These are phyloP conservation scores for Ceratobasidium sp. DNA, from an alignment of 1,284 basidiomycete genomes.

Conservation along the genomic window DNA sequence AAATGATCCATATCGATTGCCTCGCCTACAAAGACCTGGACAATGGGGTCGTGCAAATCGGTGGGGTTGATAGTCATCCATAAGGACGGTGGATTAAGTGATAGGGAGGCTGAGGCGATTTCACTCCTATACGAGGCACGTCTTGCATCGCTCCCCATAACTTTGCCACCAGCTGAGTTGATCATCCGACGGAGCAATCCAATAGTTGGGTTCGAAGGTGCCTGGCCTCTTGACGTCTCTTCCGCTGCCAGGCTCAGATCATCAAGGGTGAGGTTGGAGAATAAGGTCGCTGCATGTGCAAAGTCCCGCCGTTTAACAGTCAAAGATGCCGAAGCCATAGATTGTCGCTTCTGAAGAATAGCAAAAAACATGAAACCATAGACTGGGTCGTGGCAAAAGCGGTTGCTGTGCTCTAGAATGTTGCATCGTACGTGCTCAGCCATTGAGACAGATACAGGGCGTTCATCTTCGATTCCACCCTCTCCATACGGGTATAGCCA, in stretches of 20 bases:
- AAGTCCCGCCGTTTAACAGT: conserved; percentile 48
- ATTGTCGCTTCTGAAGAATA: conserved; percentile 53
- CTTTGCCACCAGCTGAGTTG: conserved; percentile 29
- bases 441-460: conserved; percentile 53
- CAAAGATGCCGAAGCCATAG: conserved; percentile 41
- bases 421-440: conserved; percentile 58
- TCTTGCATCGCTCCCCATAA: conserved; percentile 51
- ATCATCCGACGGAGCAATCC: conserved; percentile 36
- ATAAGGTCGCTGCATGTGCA: not conserved
- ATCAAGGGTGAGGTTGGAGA: conserved; percentile 21
- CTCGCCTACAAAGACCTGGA: conserved; percentile 59
- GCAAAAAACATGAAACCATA: conserved; percentile 54
- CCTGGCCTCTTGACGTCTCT: conserved; percentile 31
- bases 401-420: conserved; percentile 56
- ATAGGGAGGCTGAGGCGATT: conserved; percentile 54
- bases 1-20: conserved; percentile 60
- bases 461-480: conserved; percentile 58
- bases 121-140: conserved; percentile 49
- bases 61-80: conserved; percentile 56
- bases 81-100: conserved; percentile 49
- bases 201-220: conserved; percentile 28
- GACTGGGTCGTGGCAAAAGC: not conserved
- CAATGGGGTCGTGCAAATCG: conserved; percentile 56
- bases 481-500: conserved; percentile 60
- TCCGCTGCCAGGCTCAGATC: conserved; percentile 48